A percentile compares a stretch with the other conserved stretches of the same genome.
phyloP scores from a whole-genome alignment of 352 stramenopile species.

The Pythium angustatum region DNA sequence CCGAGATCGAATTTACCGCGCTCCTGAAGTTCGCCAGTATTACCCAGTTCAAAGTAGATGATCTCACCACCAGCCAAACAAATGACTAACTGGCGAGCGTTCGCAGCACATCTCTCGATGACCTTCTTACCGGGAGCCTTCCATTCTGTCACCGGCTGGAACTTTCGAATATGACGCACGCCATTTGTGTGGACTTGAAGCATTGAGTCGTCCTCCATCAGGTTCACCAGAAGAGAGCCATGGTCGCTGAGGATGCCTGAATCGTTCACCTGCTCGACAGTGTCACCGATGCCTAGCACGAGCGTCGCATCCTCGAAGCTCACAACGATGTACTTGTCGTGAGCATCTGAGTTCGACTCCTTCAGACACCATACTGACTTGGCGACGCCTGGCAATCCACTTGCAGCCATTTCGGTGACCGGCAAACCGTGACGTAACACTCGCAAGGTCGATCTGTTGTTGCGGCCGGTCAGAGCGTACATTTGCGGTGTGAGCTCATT shows the following conservation, averaged over 20 bases:
- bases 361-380: constrained; percentile 96
- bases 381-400: constrained; percentile 93
- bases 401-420: constrained; percentile 97
- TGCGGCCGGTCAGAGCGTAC: constrained; percentile 94
- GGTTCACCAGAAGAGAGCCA: constrained; percentile 93
- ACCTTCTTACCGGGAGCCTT: constrained; percentile 96
- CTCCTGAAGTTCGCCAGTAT: constrained; percentile 92
- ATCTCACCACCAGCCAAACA: constrained; percentile 95
- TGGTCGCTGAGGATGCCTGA: constrained; percentile 95
- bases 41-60: constrained; percentile 98
- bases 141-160: constrained; percentile 95
- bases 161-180: constrained; percentile 95
- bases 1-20: constrained; percentile 93
- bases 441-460: constrained; percentile 92
- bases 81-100: constrained; percentile 96
- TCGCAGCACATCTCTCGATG: constrained; percentile 96
- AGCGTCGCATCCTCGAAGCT: constrained; percentile 99
- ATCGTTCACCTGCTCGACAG: constrained; percentile 97
- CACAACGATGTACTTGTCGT: constrained; percentile 98
- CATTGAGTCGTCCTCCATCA: constrained; percentile 95
- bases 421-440: constrained; percentile 95
- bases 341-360: constrained; percentile 70
- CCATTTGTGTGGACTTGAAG: constrained; percentile 96
- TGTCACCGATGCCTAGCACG: constrained; percentile 97
- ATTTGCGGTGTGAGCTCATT: constrained; percentile 97